Conservation (phyloP, 495 filamentous ascomycete genomes). For the Aspergillus cavernicola region DNA sequence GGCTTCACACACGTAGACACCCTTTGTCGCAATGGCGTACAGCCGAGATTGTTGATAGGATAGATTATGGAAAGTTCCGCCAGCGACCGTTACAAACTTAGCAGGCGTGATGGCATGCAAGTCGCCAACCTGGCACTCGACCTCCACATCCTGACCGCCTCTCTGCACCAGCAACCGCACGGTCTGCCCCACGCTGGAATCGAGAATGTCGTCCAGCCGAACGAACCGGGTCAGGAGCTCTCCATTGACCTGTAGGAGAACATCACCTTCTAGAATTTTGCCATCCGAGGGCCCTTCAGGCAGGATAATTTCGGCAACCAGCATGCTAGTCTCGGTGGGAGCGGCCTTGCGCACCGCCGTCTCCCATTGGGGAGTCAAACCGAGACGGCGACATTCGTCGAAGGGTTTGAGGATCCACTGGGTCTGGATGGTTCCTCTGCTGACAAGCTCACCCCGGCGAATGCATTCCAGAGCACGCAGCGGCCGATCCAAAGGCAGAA, state of each 20-base stretch:
- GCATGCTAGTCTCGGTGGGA: conserved; percentile 92
- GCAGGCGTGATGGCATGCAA: conserved; percentile 94
- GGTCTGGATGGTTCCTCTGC: conserved; percentile 92
- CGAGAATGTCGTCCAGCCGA: conserved; percentile 87
- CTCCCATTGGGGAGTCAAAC: conserved; percentile 83
- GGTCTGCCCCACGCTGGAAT: conserved; percentile 74
- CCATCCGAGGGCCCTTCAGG: conserved; percentile 83
- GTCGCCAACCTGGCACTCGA: conserved; percentile 83
- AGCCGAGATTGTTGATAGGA: conserved; percentile 95
- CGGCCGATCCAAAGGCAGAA: conserved; percentile 89
- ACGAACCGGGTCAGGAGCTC: conserved; percentile 93
- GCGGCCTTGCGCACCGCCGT: conserved; percentile 73
- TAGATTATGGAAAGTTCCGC: conserved; percentile 88
- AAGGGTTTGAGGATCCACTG: conserved; percentile 98
- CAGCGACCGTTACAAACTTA: conserved; percentile 89
- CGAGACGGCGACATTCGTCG: conserved; percentile 91
- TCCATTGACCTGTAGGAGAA: conserved; percentile 92
- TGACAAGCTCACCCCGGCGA: conserved; percentile 65
- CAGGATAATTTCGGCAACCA: conserved; percentile 92
- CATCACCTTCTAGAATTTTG: conserved; percentile 89
- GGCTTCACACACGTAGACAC: conserved; percentile 93
- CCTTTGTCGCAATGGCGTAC: conserved; percentile 86
- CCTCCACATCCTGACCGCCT: conserved; percentile 81
- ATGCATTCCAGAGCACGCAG: conserved; percentile 83
- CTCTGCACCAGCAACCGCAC: conserved; percentile 78